These are phyloP conservation scores for Boletus bicolor DNA, from an alignment of 768 basidiomycete species.

Conservation along the genomic window DNA sequence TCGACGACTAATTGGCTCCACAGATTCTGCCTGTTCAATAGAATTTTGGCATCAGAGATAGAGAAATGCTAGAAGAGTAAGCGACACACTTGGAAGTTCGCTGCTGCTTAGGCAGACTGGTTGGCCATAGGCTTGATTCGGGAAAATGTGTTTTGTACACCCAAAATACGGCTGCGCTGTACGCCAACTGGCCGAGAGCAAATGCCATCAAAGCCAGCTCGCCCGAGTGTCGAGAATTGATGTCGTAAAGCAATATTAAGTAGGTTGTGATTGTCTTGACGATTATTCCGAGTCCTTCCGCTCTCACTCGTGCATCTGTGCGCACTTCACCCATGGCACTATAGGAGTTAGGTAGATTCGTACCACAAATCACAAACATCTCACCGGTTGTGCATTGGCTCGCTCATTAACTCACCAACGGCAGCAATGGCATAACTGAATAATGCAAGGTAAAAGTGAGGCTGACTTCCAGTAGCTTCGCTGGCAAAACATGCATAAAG, in stretches of 20 bases:
- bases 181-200: constrained; percentile 79
- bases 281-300: constrained; percentile 83
- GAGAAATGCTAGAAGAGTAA: background rate
- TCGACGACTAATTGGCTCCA: constrained; percentile 10
- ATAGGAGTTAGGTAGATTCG: constrained; percentile 21
- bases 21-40: background rate
- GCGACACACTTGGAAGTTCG: constrained; percentile 17
- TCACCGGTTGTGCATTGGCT: constrained; percentile 78
- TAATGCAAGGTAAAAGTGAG: constrained; percentile 62
- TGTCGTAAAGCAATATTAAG: constrained; percentile 53
- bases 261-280: constrained; percentile 73
- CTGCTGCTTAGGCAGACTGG: constrained; percentile 19
- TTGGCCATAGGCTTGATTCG: constrained; percentile 33
- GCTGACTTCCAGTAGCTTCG: constrained; percentile 53
- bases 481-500: constrained; percentile 58
- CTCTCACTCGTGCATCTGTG: constrained; percentile 70
- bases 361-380: constrained; percentile 18
- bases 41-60: background rate
- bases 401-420: constrained; percentile 72
- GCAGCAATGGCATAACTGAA: constrained; percentile 71
- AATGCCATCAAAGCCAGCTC: constrained; percentile 74
- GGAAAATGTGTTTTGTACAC: constrained; percentile 53
- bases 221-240: constrained; percentile 29
- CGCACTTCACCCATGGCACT: constrained; percentile 68
- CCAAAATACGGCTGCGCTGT: constrained; percentile 55